Base-by-base conservation (phyloP, 192 early-diverging fungal genomes). In the Coemansia umbellata region DNA sequence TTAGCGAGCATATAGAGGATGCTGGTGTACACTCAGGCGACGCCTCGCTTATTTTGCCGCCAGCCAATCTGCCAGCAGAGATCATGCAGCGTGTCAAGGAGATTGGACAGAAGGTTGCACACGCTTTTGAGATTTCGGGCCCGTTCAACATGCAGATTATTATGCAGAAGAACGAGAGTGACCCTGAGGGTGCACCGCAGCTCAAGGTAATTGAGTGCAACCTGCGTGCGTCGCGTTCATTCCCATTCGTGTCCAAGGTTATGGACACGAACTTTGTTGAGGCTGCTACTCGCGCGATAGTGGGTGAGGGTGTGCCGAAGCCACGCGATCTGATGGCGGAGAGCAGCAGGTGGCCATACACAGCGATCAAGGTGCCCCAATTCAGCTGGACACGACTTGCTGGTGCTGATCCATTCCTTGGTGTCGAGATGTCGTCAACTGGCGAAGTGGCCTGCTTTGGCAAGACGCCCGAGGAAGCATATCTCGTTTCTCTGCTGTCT, bases 121-220 rank as follows among this genome's bases (percentile, higher is more conserved):
- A 79, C 28, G 92, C 90, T 4, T 93, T 98, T 69, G 82, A 88
- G 48, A 93, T 97, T 73, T 94, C 94, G n/a, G 93, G 95, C 8
- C 94, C 95, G 2, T 98, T 88, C 89, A 98, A 98, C 78, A 98
- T 98, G 89, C 95, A 98, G 76, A 79, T 98, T 50, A 96, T 98
- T 63, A 78, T 80, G 59, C 78, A 80, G 57, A 67, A 71, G 26
- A 41, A 58, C 50, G 69, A 66, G 5, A 41, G 22, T 15, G 24
- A 15, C 8, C 60, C 13, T 3, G 55, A 55, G 28, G 47, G 63
- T 21, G 75, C 75, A 36, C 68, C 80, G 0, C 58, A 71, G 41
- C 80, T 98, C 41, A 95, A 95, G 81, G 95, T 96, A 28, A 98
- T 98, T 48, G 95, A 96, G 80, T 98, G 95, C 80, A 98, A 98